Evolutionary conservation across 1,139 yeast species (phyloP), one percentile per base, ranked within the genome.

Genomic region (Blastobotrys elegans): DNA sequence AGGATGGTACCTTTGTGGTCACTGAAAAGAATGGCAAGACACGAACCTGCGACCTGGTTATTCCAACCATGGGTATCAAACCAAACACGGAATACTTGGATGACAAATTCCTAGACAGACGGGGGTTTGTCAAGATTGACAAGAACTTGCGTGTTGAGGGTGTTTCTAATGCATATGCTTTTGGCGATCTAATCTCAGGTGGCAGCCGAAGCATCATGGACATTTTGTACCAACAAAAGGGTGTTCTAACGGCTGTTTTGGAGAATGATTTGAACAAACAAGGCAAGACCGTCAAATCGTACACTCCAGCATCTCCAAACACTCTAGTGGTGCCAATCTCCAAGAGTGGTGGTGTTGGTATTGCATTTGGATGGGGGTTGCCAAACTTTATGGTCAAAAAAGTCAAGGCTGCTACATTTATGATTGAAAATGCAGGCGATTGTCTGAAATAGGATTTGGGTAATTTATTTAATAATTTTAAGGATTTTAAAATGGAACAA

Each of bases 61-160:
- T 61, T 40, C 44, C 54, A 3, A 50, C 57, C 17, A 18, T 41
- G 26, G 63, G 65, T 8, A 47, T 54, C 8, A 48, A 33, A 1
- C 59, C 65, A 17, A 60, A 60, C 47, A 54, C 63, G 26, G 50
- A 47, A 11, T 62, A 53, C 50, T 36, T 62, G 40, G 57, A 53
- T 17, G 14, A 44, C 13, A 21, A 40, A 21, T 38, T 53, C 13
- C 53, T 60, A 18, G 54, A 52, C 32, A 44, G 47, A 14, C 32
- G 40, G 2, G 54, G 56, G n/a, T 57, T 40, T 24, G 53, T 57
- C 2, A 40, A 42, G 11, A 47, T 53, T 8, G 63, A 62, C 45
- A 47, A 44, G 8, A 43, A 55, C 38, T 40, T 62, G 42, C 48
- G 58, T 13, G 56, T 60, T 39, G 48, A 51, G 42, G 61, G 58